Percentiles rank a stretch among this genome's conserved stretches.
Evolutionary conservation across 2,329 filamentous ascomycete species (phyloP).

Genomic region (Neocucurbitaria cava): DNA sequence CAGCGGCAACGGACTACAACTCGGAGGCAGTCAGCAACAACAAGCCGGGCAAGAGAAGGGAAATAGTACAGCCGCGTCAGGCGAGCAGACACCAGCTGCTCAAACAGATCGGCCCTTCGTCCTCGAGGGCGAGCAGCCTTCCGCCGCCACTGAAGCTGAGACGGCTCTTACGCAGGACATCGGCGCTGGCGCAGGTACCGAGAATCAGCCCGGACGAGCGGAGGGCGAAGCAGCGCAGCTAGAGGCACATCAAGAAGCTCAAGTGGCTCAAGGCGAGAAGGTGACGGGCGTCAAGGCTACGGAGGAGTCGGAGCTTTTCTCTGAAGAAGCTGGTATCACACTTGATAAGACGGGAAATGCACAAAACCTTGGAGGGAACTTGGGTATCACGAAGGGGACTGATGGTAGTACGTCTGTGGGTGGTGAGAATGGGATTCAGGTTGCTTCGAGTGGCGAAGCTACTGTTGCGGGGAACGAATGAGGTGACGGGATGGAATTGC

Average conservation of each 20-base stretch:
- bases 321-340: slow-evolving; percentile 37
- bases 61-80: slow-evolving; percentile 13
- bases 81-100: slow-evolving; percentile 8
- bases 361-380: slow-evolving; percentile 38
- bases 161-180: background rate
- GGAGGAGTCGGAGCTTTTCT: slow-evolving; percentile 39
- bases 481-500: background rate
- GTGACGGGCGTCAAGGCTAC: slow-evolving; percentile 35
- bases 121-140: slow-evolving; percentile 3
- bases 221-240: slow-evolving; percentile 17
- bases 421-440: slow-evolving; percentile 40
- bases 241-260: slow-evolving; percentile 20
- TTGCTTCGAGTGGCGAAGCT: slow-evolving; percentile 34
- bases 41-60: background rate
- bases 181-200: slow-evolving; percentile 20
- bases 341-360: slow-evolving; percentile 32
- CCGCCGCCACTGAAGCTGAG: slow-evolving; percentile 1
- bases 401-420: slow-evolving; percentile 42
- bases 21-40: slow-evolving; percentile 21
- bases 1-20: slow-evolving; percentile 27
- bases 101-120: slow-evolving; percentile 5
- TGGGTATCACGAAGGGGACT: slow-evolving; percentile 41
- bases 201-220: slow-evolving; percentile 27
- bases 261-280: slow-evolving; percentile 24
- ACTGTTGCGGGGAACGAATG: slow-evolving; percentile 30